Conservation (phyloP, 805 yeast species). For the Hanseniaspora occidentalis region DNA sequence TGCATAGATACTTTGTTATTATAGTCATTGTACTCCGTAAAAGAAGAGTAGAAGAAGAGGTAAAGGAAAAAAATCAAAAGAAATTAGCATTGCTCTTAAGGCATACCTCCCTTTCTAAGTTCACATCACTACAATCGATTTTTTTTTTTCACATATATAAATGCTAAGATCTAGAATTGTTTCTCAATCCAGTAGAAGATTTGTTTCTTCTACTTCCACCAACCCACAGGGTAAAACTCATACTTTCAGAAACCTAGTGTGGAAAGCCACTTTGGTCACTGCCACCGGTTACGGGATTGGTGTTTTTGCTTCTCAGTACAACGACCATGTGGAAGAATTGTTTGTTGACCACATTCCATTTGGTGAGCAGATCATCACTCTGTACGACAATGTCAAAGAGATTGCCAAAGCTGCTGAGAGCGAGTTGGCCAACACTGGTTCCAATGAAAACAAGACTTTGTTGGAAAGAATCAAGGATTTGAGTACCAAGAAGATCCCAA, state of each 20-base stretch:
- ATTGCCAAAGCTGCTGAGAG: no score
- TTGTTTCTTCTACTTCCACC: not conserved
- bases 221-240: conserved; percentile 6
- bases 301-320: conserved; percentile 41
- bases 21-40: no score
- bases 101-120: no score
- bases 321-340: conserved; percentile 47
- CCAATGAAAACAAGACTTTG: not conserved
- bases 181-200: conserved; percentile 1
- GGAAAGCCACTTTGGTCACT: conserved; percentile 22
- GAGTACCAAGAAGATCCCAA: not conserved
- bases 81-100: no score
- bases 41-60: no score
- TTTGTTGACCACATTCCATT: conserved; percentile 55
- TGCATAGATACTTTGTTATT: no score
- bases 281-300: conserved; percentile 43
- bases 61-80: no score
- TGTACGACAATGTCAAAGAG: not conserved
- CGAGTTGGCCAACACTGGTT: no score
- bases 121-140: no score
- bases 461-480: not conserved
- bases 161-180: conserved; percentile 5
- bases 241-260: conserved; percentile 22
- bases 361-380: conserved; percentile 31
- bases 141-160: not conserved